Evolutionary conservation across 2,329 filamentous ascomycete genomes (phyloP).

Genomic region (Monilinia laxa): DNA sequence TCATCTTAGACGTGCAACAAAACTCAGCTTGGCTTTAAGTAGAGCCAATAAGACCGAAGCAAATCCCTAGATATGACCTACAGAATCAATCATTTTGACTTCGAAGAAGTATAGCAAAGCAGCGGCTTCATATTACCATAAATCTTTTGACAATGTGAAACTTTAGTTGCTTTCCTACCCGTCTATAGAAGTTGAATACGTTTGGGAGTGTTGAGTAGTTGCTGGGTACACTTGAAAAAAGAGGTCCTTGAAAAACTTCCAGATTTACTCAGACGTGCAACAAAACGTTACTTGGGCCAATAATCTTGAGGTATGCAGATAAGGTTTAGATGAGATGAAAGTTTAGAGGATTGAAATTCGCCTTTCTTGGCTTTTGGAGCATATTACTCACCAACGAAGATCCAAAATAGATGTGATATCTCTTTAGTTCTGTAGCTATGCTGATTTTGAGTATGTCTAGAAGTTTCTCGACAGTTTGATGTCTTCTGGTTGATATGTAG

Average conservation of each 20-base stretch:
- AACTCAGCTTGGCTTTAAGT: neutral
- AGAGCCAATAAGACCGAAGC: neutral
- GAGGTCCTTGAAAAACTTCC: neutral
- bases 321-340: neutral
- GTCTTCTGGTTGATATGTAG: neutral
- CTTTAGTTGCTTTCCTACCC: neutral
- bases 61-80: neutral
- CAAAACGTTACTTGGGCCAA: neutral
- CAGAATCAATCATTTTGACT: neutral
- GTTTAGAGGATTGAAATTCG: neutral
- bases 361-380: neutral
- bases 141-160: neutral
- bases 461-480: neutral
- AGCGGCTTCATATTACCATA: neutral
- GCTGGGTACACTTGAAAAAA: neutral
- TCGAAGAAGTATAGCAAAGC: neutral
- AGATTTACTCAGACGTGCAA: neutral
- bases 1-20: neutral
- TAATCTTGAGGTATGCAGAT: neutral
- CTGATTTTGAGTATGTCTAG: neutral
- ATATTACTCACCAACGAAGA: neutral
- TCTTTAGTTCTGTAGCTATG: neutral
- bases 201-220: neutral
- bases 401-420: neutral
- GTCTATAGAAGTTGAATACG: neutral